Evolutionary conservation across 768 basidiomycete genomes (phyloP), one percentile per base, ranked within the genome.

Genomic region (Mycena indigotica): DNA sequence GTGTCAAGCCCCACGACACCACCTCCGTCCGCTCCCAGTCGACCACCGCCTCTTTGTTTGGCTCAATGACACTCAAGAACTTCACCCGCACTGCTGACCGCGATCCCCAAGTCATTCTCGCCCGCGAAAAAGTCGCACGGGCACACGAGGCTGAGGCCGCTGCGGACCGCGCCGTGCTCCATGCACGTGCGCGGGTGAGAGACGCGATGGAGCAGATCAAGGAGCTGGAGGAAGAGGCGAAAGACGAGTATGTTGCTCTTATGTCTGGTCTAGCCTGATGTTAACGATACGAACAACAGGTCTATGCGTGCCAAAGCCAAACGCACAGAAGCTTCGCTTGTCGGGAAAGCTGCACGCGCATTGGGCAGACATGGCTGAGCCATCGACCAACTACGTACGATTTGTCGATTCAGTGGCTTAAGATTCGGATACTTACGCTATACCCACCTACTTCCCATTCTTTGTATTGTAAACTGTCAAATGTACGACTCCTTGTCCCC

Each of bases 141-240:
- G 84, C 84, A 1, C 79, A 83, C 65, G 67, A 67, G 28, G 81
- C 80, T 0, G 84, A 84, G 70, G 71, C 71, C 40, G 77, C 77
- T 15, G 84, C 83, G 5, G 83, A 85, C 66, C 71, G 71, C 4
- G 83, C 83, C 4, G 70, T 84, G 8, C 61, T 66, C 23, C 69
- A 76, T 30, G 84, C 84, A 0, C 66, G 81, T 6, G 67, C 71
- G 16, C 74, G 75, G 17, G 83, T 82, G 32, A 72, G 72, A 35
- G 77, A 77, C 46, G 84, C 84, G 13, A 68, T 73, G 44, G 76
- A 80, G 38, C 78, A 81, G 46, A 78, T 82, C 52, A 70, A 73
- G 57, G 69, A 70, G 15, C 68, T 84, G n/a, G 82, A 85, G 68
- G 70, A 68, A 13, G 84, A 84, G 58, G 80, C 79, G 3, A 40